phyloP scores from a whole-genome alignment of 331 rosid genomes.

The Cucumis variabilis region DNA sequence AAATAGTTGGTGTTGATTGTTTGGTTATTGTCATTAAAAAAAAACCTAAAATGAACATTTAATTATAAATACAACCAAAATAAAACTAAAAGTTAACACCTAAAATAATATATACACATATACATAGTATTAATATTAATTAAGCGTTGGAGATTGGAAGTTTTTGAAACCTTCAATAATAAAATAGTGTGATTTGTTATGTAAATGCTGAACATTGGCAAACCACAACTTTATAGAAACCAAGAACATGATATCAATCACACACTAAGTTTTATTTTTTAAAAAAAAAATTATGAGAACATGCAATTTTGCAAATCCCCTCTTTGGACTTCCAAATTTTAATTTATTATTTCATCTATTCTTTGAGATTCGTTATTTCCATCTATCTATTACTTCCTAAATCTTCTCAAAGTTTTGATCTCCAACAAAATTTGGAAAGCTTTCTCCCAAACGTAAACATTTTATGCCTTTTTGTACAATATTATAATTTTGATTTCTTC shows the following conservation, averaged over 20 bases:
- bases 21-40: too few relatives aligned
- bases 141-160: background rate
- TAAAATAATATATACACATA: too few relatives aligned
- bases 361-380: background rate
- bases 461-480: too few relatives aligned
- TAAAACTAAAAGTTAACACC: too few relatives aligned
- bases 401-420: background rate
- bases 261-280: background rate
- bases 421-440: background rate
- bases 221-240: conserved; percentile 24
- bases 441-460: too few relatives aligned
- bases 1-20: too few relatives aligned
- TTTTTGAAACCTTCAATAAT: background rate
- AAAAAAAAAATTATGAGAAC: background rate
- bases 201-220: background rate
- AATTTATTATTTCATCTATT: background rate
- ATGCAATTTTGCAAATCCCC: background rate
- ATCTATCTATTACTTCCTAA: background rate
- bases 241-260: conserved; percentile 5
- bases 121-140: too few relatives aligned
- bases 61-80: too few relatives aligned
- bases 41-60: too few relatives aligned
- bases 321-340: background rate
- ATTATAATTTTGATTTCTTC: too few relatives aligned
- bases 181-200: background rate